Base-by-base conservation (phyloP, 192 early-diverging fungal species). In the Coemansia sp. region DNA sequence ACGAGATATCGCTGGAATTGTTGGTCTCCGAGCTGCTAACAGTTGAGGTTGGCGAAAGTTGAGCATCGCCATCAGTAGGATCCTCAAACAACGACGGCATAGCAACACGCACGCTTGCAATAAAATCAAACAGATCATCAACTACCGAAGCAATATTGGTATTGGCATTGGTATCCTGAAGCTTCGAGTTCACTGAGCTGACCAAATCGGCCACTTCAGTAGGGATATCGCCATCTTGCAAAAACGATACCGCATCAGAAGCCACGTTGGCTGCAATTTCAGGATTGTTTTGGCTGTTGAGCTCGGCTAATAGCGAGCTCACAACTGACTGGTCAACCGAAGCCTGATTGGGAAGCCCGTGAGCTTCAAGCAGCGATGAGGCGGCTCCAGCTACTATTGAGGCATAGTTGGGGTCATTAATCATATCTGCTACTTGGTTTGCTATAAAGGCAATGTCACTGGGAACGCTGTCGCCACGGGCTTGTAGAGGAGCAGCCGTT, bases 31-130 rank as follows among this genome's bases (percentile, higher is more conserved):
- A n/a, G n/a, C n/a, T n/a, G n/a, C n/a, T n/a, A n/a, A n/a, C n/a
- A n/a, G n/a, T n/a, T n/a, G n/a, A n/a, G n/a, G n/a, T n/a, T n/a
- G n/a, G n/a, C n/a, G n/a, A n/a, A n/a, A n/a, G n/a, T n/a, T n/a
- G n/a, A n/a, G n/a, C n/a, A n/a, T n/a, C n/a, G n/a, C n/a, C 8
- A 19, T 57, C 45, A 26, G 31, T 5, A 23, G 55, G 21, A 14
- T 57, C 45, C 6, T 57, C 55, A 37, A 57, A 57, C 1, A 33
- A n/a, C 2, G 4, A 12, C 3, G 55, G 55, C 35, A 47, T 3
- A 3, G n/a, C 30, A 16, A n/a, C 9, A 2, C 30, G 20, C 35
- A 39, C 30, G 21, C 20, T 14, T 6, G 18, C 55, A 19, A 57
- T 33, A 57, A 57, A 57, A 1, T 6, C 12, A 1, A 47, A 12